A percentile compares a stretch with the other conserved stretches of the same genome.
Evolutionary conservation across 1,139 yeast genomes (phyloP).

Genomic region (Yamadazyma siamensis): DNA sequence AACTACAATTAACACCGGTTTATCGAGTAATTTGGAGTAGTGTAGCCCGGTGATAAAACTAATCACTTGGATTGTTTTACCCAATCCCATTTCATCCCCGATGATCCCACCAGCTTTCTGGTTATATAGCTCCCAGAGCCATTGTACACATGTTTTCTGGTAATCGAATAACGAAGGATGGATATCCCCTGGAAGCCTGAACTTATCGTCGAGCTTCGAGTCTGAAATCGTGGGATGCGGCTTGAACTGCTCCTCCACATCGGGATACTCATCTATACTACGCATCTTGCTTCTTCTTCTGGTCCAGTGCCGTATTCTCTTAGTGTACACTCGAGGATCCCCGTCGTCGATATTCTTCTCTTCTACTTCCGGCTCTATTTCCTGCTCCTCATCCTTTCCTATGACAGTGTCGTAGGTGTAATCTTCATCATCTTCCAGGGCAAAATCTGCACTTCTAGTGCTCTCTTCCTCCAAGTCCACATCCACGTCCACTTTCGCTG

Average conservation of each 20-base stretch:
- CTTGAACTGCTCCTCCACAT: constrained; percentile 60
- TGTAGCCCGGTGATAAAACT: constrained; percentile 89
- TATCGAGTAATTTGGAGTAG: constrained; percentile 68
- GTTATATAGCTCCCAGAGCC: constrained; percentile 76
- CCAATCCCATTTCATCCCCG: constrained; percentile 98
- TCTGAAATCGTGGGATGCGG: constrained; percentile 81
- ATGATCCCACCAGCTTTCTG: constrained; percentile 92
- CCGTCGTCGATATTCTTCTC: constrained; percentile 70
- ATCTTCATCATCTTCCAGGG: constrained; percentile 4
- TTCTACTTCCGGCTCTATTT: constrained; percentile 12
- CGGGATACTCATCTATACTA: constrained; percentile 14
- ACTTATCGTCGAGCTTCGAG: constrained; percentile 65
- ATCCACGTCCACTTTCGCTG: constrained; percentile 1
- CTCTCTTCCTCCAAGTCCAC: neutral
- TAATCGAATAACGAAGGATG: constrained; percentile 85
- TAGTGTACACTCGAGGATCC: constrained; percentile 58
- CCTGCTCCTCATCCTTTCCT: constrained; percentile 14
- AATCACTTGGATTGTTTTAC: constrained; percentile 89
- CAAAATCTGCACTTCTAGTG: neutral
- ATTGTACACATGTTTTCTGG: constrained; percentile 87
- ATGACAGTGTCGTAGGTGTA: constrained; percentile 8
- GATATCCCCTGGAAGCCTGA: constrained; percentile 85
- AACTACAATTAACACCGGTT: constrained; percentile 84
- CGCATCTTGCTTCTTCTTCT: constrained; percentile 39
- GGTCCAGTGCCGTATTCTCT: constrained; percentile 60